Conservation (phyloP, 2,329 filamentous ascomycete species). For the Coccinonectria pachysandricola region DNA sequence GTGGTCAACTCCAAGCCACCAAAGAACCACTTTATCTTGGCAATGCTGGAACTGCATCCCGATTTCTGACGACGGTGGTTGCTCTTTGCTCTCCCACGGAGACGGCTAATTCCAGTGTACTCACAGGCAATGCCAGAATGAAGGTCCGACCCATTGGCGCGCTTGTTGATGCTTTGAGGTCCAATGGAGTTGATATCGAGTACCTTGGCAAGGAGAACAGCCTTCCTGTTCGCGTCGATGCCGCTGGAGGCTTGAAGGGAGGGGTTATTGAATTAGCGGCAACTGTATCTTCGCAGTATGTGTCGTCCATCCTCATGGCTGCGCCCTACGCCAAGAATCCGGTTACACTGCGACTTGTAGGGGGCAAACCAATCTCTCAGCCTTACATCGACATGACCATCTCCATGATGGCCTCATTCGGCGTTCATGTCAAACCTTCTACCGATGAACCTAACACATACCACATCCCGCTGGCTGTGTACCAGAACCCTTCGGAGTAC, state of each 20-base stretch:
- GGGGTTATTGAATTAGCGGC: constrained; percentile 86
- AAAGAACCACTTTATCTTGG: constrained; percentile 77
- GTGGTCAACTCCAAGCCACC: constrained; percentile 72
- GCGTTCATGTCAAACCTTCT: constrained; percentile 69
- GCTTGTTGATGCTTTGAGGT: constrained; percentile 77
- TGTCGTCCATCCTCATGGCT: constrained; percentile 93
- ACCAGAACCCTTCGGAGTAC: constrained; percentile 77
- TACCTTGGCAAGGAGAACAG: constrained; percentile 79
- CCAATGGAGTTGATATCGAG: constrained; percentile 78
- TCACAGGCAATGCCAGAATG: constrained; percentile 95
- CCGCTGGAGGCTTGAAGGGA: constrained; percentile 72
- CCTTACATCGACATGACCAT: constrained; percentile 98
- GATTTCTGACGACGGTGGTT: constrained; percentile 87
- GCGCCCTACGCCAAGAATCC: constrained; percentile 93
- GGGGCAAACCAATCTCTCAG: constrained; percentile 96
- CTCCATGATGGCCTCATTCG: constrained; percentile 92
- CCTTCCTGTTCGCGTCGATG: constrained; percentile 72
- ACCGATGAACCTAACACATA: constrained; percentile 79
- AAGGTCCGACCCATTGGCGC: constrained; percentile 90
- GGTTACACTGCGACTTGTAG: constrained; percentile 79
- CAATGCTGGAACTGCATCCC: constrained; percentile 90
- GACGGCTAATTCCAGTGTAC: constrained; percentile 54
- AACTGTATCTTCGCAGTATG: constrained; percentile 97
- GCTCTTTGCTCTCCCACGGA: constrained; percentile 64
- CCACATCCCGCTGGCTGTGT: constrained; percentile 76